A percentile compares a stretch with the other conserved stretches of the same genome.
Conservation (phyloP, 306 rosid species). For the Fragaria ananassa region DNA sequence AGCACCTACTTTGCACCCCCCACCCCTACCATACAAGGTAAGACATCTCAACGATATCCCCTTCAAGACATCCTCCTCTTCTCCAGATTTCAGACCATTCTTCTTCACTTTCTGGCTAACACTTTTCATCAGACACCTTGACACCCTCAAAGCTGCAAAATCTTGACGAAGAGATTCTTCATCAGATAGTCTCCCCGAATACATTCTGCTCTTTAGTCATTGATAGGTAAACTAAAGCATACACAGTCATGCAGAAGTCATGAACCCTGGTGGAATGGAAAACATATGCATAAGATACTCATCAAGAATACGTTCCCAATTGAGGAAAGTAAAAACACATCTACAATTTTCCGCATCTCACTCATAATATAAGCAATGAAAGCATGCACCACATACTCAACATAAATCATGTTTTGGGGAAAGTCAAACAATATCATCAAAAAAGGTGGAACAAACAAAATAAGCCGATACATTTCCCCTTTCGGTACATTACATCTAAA, state of each 20-base stretch:
- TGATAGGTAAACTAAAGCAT: slow-evolving; percentile 15
- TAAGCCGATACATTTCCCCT: background rate
- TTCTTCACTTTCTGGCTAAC: slow-evolving; percentile 85
- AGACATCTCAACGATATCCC: slow-evolving; percentile 80
- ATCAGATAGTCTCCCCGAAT: slow-evolving; percentile 48
- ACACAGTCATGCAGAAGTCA: slow-evolving; percentile 19
- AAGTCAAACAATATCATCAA: background rate
- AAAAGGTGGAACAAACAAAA: background rate
- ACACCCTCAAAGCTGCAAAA: slow-evolving; percentile 68
- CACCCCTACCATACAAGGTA: slow-evolving; percentile 73
- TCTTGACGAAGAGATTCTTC: slow-evolving; percentile 59
- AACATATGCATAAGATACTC: slow-evolving; percentile 20
- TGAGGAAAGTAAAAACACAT: background rate
- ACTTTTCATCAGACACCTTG: slow-evolving; percentile 81
- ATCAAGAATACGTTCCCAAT: background rate
- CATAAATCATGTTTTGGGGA: background rate
- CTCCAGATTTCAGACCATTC: slow-evolving; percentile 53
- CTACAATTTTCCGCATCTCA: background rate
- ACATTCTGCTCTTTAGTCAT: slow-evolving; percentile 51
- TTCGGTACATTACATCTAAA: background rate
- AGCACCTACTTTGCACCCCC: slow-evolving; percentile 99
- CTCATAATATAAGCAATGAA: background rate
- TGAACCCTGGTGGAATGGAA: slow-evolving; percentile 26
- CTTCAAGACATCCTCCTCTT: slow-evolving; percentile 57
- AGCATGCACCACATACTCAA: background rate